These are phyloP conservation scores for Mortierella sp. DNA, from an alignment of 371 early-diverging fungal species.

Conservation along the genomic window DNA sequence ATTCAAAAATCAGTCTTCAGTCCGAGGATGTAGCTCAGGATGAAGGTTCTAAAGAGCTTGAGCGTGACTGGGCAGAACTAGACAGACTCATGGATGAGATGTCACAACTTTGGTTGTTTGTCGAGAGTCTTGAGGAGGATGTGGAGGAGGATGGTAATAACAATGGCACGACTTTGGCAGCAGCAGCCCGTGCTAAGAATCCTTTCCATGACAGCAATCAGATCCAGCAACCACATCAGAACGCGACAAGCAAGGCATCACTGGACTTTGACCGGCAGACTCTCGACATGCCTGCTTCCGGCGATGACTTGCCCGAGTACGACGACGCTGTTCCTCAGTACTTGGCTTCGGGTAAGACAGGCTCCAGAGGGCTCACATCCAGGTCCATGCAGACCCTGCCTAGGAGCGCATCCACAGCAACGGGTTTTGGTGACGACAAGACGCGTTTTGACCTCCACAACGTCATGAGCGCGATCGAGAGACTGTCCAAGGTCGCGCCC, in stretches of 20 bases:
- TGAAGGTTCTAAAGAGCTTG: slow-evolving; percentile 17
- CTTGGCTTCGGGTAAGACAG: slow-evolving; percentile 20
- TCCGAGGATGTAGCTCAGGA: slow-evolving; percentile 1
- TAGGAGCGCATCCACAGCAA: not conserved
- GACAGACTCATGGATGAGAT: slow-evolving; percentile 55
- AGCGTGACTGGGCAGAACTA: slow-evolving; percentile 39
- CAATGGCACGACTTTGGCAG: not conserved
- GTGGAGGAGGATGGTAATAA: slow-evolving; percentile 5
- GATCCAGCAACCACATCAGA: not conserved
- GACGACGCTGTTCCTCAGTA: slow-evolving; percentile 38
- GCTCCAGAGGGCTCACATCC: not conserved
- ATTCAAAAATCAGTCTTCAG: slow-evolving; percentile 3
- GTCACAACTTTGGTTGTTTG: slow-evolving; percentile 30
- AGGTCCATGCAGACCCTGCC: not conserved
- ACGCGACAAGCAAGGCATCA: not conserved
- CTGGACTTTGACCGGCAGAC: slow-evolving; percentile 39
- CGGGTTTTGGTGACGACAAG: slow-evolving; percentile 42
- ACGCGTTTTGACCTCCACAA: slow-evolving; percentile 60
- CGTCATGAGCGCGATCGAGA: slow-evolving; percentile 64
- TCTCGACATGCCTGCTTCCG: slow-evolving; percentile 24
- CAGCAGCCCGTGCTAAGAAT: not conserved
- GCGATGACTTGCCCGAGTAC: slow-evolving; percentile 37
- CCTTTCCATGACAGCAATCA: slow-evolving; percentile 19
- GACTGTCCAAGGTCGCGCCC: slow-evolving; percentile 59
- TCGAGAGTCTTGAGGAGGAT: slow-evolving; percentile 16